A percentile compares a stretch with the other conserved stretches of the same genome.
phyloP scores from a whole-genome alignment of 306 rosid species.

The Pueraria montana region DNA sequence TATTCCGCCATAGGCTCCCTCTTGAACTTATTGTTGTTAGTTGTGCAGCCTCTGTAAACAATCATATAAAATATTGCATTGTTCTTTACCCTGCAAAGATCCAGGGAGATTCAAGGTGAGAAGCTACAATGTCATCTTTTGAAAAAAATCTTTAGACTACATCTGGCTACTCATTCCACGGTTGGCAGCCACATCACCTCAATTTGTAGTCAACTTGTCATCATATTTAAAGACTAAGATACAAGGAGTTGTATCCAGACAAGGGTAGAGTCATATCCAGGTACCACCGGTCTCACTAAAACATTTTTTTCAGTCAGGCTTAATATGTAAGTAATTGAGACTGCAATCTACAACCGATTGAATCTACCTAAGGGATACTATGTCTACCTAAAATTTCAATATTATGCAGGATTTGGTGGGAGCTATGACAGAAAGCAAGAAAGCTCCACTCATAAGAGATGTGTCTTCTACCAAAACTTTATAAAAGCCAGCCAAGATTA shows the following conservation, averaged over 20 bases:
- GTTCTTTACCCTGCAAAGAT: constrained; percentile 60
- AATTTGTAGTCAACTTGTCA: background rate
- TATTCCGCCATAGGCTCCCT: background rate
- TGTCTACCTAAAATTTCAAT: background rate
- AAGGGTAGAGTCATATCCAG: constrained; percentile 15
- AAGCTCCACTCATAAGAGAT: background rate
- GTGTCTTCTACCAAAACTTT: constrained; percentile 17
- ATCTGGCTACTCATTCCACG: constrained; percentile 14
- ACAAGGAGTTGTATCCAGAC: constrained; percentile 9
- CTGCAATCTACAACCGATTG: background rate
- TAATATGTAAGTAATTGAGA: constrained; percentile 29
- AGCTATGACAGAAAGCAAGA: constrained; percentile 21
- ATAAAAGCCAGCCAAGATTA: background rate
- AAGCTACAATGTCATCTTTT: constrained; percentile 24
- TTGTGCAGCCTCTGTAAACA: constrained; percentile 40
- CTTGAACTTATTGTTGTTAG: constrained; percentile 19
- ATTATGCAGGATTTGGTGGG: constrained; percentile 13
- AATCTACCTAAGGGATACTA: constrained; percentile 6
- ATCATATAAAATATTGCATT: constrained; percentile 40
- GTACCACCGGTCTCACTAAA: background rate
- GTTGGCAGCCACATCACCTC: constrained; percentile 5
- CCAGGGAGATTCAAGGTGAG: constrained; percentile 37
- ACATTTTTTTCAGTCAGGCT: background rate
- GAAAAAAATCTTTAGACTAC: background rate
- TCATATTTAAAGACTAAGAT: constrained; percentile 16